phyloP scores from a whole-genome alignment of 352 stramenopile genomes.

The Globisporangium emineosum region DNA sequence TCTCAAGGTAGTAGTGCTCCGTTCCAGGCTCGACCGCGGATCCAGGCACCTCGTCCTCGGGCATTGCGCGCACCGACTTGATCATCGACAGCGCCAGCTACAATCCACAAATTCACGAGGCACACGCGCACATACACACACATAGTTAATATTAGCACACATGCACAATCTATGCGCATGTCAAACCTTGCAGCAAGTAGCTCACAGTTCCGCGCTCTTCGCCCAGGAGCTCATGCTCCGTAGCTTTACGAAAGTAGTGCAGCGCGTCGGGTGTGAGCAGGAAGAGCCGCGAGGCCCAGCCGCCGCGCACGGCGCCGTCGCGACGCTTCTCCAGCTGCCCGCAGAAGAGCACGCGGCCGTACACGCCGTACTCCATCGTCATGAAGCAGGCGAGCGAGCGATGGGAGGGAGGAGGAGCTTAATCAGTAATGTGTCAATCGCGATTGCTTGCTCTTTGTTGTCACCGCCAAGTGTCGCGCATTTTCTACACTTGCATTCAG shows the following conservation, averaged over 20 bases:
- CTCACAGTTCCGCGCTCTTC: constrained; percentile 72
- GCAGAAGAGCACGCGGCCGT: constrained; percentile 71
- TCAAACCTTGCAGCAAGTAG: background rate
- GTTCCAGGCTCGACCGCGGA: constrained; percentile 45
- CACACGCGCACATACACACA: constrained; percentile 1
- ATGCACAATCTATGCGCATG: background rate
- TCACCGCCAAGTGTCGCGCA: background rate
- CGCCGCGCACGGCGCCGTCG: constrained; percentile 66
- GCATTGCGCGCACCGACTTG: constrained; percentile 69
- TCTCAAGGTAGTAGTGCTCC: constrained; percentile 84
- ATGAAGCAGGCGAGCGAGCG: background rate
- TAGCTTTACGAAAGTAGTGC: constrained; percentile 79
- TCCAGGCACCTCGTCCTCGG: constrained; percentile 59
- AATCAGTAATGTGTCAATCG: constrained; percentile 2
- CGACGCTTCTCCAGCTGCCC: constrained; percentile 74
- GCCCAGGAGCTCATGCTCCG: constrained; percentile 69
- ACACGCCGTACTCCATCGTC: constrained; percentile 62
- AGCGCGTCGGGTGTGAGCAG: constrained; percentile 73
- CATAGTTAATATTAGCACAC: background rate
- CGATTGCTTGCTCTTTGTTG: background rate
- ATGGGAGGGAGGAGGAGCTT: background rate
- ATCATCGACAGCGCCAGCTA: constrained; percentile 65
- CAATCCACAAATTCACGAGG: background rate
- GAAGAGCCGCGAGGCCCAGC: constrained; percentile 78
- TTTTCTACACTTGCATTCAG: constrained; percentile 8